These are phyloP conservation scores for Podospora appendiculata DNA, from an alignment of 495 filamentous ascomycete species.

Conservation along the genomic window DNA sequence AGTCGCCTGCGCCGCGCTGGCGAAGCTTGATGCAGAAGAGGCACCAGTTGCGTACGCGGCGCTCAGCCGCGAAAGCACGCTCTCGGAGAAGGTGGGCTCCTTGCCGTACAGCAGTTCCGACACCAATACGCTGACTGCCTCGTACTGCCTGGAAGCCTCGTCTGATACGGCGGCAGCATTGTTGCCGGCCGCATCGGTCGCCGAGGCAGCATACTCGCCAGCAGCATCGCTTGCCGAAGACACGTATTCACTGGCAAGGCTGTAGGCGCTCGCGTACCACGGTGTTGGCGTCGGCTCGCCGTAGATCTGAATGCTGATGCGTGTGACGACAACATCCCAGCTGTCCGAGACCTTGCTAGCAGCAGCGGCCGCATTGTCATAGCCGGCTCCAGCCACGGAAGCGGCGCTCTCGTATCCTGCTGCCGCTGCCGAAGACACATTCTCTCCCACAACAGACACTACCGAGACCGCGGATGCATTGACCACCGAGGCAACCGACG, in stretches of 20 bases:
- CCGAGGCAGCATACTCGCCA: conserved; percentile 27
- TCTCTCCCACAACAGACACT: conserved; percentile 12
- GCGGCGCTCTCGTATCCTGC: conserved; percentile 23
- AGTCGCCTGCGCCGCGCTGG: conserved; percentile 28
- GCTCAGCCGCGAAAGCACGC: conserved; percentile 62
- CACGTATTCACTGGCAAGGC: conserved; percentile 18
- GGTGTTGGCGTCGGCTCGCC: conserved; percentile 57
- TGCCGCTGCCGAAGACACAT: conserved; percentile 21
- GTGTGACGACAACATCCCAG: conserved; percentile 61
- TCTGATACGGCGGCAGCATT: conserved; percentile 48
- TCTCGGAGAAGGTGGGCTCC: conserved; percentile 77
- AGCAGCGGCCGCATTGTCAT: conserved; percentile 17
- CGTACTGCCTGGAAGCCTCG: conserved; percentile 52
- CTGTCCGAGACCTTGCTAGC: conserved; percentile 37
- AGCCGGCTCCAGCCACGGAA: conserved; percentile 18
- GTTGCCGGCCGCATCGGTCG: conserved; percentile 43
- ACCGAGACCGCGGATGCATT: conserved; percentile 24
- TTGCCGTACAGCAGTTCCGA: conserved; percentile 70
- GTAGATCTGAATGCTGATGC: conserved; percentile 64
- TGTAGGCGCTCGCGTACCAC: conserved; percentile 43
- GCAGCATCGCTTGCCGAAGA: conserved; percentile 14
- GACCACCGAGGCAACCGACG: conserved; percentile 20
- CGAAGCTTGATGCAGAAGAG: conserved; percentile 26
- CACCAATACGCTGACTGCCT: conserved; percentile 62
- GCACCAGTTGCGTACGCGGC: conserved; percentile 43